Percentiles rank a stretch among this genome's conserved stretches.
phyloP scores from a whole-genome alignment of 306 rosid species.

The Dryas alaskensis region DNA sequence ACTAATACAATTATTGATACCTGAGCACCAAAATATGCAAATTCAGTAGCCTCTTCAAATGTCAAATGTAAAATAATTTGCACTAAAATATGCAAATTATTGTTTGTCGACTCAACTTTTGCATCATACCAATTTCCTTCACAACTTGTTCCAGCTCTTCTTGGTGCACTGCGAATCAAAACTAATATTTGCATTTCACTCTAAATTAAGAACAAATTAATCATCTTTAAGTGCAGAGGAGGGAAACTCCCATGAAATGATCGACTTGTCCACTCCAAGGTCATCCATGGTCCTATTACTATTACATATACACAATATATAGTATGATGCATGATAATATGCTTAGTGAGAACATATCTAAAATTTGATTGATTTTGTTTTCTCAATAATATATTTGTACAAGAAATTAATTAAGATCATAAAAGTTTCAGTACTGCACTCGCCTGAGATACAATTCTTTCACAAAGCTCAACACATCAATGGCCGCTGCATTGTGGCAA shows the following conservation, averaged over 20 bases:
- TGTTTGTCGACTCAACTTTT: conserved; percentile 79
- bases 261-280: conserved; percentile 63
- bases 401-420: not conserved
- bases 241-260: conserved; percentile 54
- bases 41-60: conserved; percentile 96
- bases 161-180: conserved; percentile 53
- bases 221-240: not conserved
- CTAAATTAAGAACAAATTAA: no score
- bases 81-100: conserved; percentile 93
- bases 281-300: conserved; percentile 57
- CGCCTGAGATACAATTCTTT: conserved; percentile 74
- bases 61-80: conserved; percentile 47
- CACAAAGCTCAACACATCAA: conserved; percentile 63
- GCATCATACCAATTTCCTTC: conserved; percentile 92
- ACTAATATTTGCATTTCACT: no score
- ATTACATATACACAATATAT: conserved; percentile 1
- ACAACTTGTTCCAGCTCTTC: conserved; percentile 90
- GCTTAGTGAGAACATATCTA: conserved; percentile 6
- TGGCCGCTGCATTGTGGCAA: conserved; percentile 65
- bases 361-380: not conserved
- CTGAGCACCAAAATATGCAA: conserved; percentile 99
- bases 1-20: conserved; percentile 34
- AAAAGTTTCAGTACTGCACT: conserved; percentile 24
- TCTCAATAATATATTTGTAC: not conserved
- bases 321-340: not conserved